phyloP scores from a whole-genome alignment of 768 basidiomycete species.

The Boletus reticulatus region DNA sequence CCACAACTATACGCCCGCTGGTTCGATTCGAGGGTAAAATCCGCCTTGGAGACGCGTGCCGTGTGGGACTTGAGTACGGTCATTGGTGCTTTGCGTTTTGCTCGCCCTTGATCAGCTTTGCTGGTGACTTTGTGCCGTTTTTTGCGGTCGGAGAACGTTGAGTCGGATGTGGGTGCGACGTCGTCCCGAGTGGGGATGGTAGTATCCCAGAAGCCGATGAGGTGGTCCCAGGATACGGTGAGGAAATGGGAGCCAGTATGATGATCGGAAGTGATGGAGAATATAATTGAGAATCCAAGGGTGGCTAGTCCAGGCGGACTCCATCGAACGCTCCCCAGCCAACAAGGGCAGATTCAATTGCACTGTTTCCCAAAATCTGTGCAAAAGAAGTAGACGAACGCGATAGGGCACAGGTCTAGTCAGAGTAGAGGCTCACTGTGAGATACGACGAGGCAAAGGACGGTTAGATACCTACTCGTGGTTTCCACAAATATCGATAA shows the following conservation, averaged over 20 bases:
- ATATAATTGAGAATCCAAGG: too few species aligned
- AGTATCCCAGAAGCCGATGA: slow-evolving; percentile 82
- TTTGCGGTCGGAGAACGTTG: slow-evolving; percentile 36
- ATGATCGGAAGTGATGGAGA: slow-evolving; percentile 59
- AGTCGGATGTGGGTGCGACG: slow-evolving; percentile 31
- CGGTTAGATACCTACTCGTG: too few species aligned
- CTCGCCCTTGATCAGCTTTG: slow-evolving; percentile 29
- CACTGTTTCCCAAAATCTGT: too few species aligned
- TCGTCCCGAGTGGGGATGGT: slow-evolving; percentile 62
- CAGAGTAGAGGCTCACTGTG: too few species aligned
- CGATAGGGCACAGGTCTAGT: too few species aligned
- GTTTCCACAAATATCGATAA: too few species aligned
- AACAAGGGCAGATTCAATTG: too few species aligned
- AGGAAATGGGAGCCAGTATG: slow-evolving; percentile 60
- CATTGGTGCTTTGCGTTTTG: slow-evolving; percentile 64
- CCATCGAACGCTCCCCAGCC: too few species aligned
- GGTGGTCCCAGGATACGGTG: slow-evolving; percentile 84
- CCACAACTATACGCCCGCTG: slow-evolving; percentile 70
- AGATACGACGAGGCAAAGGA: too few species aligned
- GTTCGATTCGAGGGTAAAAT: slow-evolving; percentile 46
- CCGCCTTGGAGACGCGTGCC: slow-evolving; percentile 71
- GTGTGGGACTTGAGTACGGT: slow-evolving; percentile 82
- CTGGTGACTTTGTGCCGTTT: slow-evolving; percentile 58
- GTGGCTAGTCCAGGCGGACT: too few species aligned
- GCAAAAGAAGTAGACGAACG: too few species aligned